Evolutionary conservation across 192 early-diverging fungal species (phyloP), one percentile per base, ranked within the genome.

Genomic region (Rhizoclosmatium sp.): DNA sequence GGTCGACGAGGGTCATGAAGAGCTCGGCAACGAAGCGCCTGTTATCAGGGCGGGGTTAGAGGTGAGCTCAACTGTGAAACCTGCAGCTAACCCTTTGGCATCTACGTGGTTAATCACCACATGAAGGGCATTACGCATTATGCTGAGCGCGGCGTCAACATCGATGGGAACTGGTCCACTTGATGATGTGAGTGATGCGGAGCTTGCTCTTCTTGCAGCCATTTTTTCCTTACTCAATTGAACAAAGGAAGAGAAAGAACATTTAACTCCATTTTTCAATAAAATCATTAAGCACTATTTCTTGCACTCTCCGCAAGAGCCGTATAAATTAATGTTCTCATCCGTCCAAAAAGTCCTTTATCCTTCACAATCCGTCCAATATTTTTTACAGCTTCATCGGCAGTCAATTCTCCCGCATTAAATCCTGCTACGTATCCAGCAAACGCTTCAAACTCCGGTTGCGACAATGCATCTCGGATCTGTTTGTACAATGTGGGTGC

Each of bases 1-100:
- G 82, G 76, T 85, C 88, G 14, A 93, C 94, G 40, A 99, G 81
- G 59, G 89, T 86, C 77, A 92, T 78, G 83, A 97, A 98, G 42
- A 97, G 84, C 70, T 93, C 94, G 70, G 87, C 83, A 31, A 93
- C 89, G 49, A 83, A 87, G 56, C 93, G 92, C 21, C 78, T 80
- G 61, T 3, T 4, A 31, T 14, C n/a, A n/a, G n/a, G n/a, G n/a
- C n/a, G 45, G 0, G 40, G 4, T 69, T 9, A 10, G 19, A 47
- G 45, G 0, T 54, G 51, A 1, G 51, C 51, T 12, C 51, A 54
- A 16, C 51, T 12, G 9, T 12, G 0, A 0, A 7, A 0, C 21
- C 16, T 60, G 31, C 67, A 49, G 78, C 82, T 47, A 84, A 85
- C 41, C 72, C 59, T 3, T 83, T 79, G 2, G 60, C 5, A 62